Evolutionary conservation across 1,284 basidiomycete species (phyloP), one percentile per base, ranked within the genome.

Genomic region (Sparassis latifolia): DNA sequence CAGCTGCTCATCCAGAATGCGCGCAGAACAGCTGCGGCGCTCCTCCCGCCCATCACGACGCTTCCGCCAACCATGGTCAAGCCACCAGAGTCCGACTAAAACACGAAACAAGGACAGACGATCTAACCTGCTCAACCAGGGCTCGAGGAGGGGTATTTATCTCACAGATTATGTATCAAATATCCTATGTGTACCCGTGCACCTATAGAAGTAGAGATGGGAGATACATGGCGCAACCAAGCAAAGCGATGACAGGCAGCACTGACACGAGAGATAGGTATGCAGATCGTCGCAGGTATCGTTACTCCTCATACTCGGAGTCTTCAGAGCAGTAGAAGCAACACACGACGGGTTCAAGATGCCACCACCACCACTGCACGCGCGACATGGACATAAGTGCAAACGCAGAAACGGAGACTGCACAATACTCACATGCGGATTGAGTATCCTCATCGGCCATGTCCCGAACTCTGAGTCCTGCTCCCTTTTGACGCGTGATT

Each of bases 61-160:
- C 76, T 96, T 29, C 94, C 93, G 4, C 87, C 88, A 1, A 91
- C 91, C 6, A 97, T 91, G 88, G 74, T 86, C 30, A 75, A 86
- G 64, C 83, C 81, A 44, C 6, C 51, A 44, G 42, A 47, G 20
- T 20, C 20, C 20, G 20, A 43, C 6, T 28, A 20, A 38, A 41
- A 42, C 28, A 35, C 50, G 42, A 42, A 42, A 37, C 50, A 52
- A 42, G 51, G 28, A 9, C 32, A 52, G 37, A 9, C 37, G n/a
- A 38, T n/a, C 12, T 6, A 37, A 12, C 35, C 35, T 37, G 35
- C 35, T 37, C 35, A 37, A 37, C 35, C 35, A 37, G 35, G 35
- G 35, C 35, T 6, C 35, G 35, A 20, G 20, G 20, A 20, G 20
- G 35, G 35, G 12, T 6, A 37, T 37, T 6, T 37, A 12, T 7